These are phyloP conservation scores for Actinidia arguta DNA, from an alignment of 179 eudicot genomes.

Conservation along the genomic window DNA sequence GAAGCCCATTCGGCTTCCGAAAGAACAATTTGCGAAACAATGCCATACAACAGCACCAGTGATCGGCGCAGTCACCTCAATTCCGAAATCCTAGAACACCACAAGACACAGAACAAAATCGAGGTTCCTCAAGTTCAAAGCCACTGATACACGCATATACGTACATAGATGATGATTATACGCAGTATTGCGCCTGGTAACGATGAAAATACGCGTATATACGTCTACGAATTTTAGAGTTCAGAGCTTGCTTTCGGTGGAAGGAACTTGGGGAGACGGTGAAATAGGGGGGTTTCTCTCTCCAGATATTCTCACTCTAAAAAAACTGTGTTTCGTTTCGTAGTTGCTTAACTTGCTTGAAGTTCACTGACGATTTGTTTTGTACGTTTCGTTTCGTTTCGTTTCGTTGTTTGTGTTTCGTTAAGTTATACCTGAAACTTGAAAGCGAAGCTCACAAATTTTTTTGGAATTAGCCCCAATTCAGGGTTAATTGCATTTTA, in stretches of 20 bases:
- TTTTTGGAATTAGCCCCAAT: not conserved
- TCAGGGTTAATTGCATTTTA: not conserved
- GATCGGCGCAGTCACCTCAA: not conserved
- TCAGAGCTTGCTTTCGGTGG: not conserved
- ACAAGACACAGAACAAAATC: not conserved
- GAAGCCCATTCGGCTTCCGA: slow-evolving; percentile 84
- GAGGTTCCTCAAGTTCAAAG: not conserved
- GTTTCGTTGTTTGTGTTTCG: not conserved
- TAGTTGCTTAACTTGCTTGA: not conserved
- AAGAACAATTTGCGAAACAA: slow-evolving; percentile 77
- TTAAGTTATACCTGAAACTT: not conserved
- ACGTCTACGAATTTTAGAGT: not conserved
- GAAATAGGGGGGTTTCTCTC: slow-evolving; percentile 7
- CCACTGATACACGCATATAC: not conserved
- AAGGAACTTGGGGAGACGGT: not conserved
- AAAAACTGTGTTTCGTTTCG: not conserved
- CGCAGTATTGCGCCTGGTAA: not conserved
- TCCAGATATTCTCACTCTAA: not conserved
- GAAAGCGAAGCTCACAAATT: not conserved
- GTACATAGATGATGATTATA: not conserved
- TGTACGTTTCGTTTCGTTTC: not conserved
- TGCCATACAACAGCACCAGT: slow-evolving; percentile 41
- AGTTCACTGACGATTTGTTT: not conserved
- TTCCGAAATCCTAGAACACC: slow-evolving; percentile 26
- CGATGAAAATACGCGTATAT: not conserved